phyloP scores from a whole-genome alignment of 257 asterid species.

The Ilex aquifolium region DNA sequence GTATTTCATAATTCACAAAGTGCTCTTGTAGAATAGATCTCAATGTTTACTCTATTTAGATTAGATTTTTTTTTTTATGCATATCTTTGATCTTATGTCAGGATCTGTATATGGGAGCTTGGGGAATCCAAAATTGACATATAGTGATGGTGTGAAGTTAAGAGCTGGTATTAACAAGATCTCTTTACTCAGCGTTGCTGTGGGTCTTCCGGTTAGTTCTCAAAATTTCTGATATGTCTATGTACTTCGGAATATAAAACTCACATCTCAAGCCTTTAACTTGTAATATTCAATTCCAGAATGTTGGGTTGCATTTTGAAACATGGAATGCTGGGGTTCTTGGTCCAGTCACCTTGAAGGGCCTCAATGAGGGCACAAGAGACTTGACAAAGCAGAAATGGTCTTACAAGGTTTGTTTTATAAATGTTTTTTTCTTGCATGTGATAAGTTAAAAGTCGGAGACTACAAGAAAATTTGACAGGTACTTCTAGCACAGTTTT shows the following conservation, averaged over 20 bases:
- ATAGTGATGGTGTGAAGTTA: conserved; percentile 40
- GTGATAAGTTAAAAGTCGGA: no score
- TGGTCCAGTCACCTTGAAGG: conserved; percentile 72
- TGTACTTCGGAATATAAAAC: not conserved
- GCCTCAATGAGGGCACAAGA: conserved; percentile 70
- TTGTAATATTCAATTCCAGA: conserved; percentile 35
- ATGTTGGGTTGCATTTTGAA: conserved; percentile 76
- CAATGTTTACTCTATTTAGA: not conserved
- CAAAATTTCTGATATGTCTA: not conserved
- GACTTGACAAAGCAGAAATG: conserved; percentile 80
- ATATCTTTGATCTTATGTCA: conserved; percentile 15
- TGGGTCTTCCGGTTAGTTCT: conserved; percentile 81
- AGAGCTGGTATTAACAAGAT: conserved; percentile 76
- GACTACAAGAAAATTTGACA: no score
- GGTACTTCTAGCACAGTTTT: no score
- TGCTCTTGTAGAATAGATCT: not conserved
- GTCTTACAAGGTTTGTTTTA: conserved; percentile 63
- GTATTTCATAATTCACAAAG: no score
- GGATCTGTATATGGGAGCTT: conserved; percentile 62
- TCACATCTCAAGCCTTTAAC: not conserved
- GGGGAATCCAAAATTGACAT: conserved; percentile 59
- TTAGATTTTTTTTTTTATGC: not conserved
- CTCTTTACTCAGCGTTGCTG: conserved; percentile 73
- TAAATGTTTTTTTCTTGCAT: conserved; percentile 3
- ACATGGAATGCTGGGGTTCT: conserved; percentile 79